phyloP scores from a whole-genome alignment of 2,329 filamentous ascomycete species.

The Mycocentrospora acerina region DNA sequence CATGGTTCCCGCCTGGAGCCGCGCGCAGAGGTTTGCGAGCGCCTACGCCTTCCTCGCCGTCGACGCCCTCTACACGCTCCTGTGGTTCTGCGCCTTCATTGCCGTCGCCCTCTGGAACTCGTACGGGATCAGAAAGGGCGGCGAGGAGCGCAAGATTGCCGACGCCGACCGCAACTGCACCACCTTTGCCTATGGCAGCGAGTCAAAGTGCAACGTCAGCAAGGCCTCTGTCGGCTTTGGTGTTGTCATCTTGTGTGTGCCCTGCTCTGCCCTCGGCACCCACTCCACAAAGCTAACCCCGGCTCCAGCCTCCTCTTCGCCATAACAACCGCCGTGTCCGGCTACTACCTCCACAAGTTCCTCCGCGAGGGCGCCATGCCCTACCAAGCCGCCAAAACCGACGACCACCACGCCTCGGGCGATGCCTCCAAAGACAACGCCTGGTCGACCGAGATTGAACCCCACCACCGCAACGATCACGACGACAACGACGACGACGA shows the following conservation, averaged over 20 bases:
- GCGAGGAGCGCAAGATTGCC: constrained; percentile 42
- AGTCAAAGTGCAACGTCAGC: constrained; percentile 58
- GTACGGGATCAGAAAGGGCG: constrained; percentile 55
- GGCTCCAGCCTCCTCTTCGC: constrained; percentile 54
- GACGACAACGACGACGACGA: constrained; percentile 45
- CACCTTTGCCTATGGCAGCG: constrained; percentile 57
- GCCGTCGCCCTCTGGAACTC: constrained; percentile 59
- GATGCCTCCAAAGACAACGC: constrained; percentile 43
- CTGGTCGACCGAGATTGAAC: constrained; percentile 48
- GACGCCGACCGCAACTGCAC: constrained; percentile 53
- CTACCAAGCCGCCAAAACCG: constrained; percentile 44
- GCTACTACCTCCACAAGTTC: constrained; percentile 58
- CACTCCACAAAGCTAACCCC: constrained; percentile 1
- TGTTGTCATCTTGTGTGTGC: constrained; percentile 57
- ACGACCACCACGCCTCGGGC: constrained; percentile 45
- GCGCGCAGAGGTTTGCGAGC: constrained; percentile 60
- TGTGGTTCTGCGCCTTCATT: constrained; percentile 63
- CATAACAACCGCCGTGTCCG: constrained; percentile 54
- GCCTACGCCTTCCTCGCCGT: constrained; percentile 60
- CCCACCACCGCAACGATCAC: constrained; percentile 40
- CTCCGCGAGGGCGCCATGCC: constrained; percentile 59
- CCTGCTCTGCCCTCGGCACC: not conserved
- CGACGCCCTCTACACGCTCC: constrained; percentile 53
- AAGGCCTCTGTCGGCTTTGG: constrained; percentile 58
- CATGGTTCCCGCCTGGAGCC: constrained; percentile 62